Percentiles rank a stretch among this genome's conserved stretches.
Evolutionary conservation across 306 rosid genomes (phyloP).

Genomic region (Oemleria cerasiformis): DNA sequence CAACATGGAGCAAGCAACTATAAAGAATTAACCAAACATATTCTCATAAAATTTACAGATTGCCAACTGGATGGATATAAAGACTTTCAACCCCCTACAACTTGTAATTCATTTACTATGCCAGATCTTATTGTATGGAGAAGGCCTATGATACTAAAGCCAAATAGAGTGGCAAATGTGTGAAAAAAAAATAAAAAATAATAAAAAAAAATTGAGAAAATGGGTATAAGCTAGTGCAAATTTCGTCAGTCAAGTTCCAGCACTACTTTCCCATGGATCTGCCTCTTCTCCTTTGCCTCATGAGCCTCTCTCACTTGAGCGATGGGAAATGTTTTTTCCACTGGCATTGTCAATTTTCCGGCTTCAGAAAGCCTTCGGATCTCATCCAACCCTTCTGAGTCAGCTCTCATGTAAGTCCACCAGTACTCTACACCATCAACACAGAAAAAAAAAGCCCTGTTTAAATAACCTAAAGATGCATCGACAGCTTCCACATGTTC

Average conservation of each 20-base stretch:
- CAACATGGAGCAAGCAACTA: too few species aligned
- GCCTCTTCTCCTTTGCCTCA: constrained; percentile 70
- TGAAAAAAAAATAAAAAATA: too few species aligned
- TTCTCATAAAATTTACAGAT: constrained; percentile 25
- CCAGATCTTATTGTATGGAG: constrained; percentile 20
- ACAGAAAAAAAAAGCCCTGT: neutral
- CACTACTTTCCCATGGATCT: constrained; percentile 79
- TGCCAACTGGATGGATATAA: constrained; percentile 2
- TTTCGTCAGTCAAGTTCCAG: constrained; percentile 61
- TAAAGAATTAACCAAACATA: too few species aligned
- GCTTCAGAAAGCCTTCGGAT: constrained; percentile 71
- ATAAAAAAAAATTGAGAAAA: constrained; percentile 7
- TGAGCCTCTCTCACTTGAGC: constrained; percentile 86
- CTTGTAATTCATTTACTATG: constrained; percentile 7
- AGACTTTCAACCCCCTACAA: neutral
- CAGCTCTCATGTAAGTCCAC: constrained; percentile 93
- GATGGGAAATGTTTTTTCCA: constrained; percentile 78
- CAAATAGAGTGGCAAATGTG: neutral
- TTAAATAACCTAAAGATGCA: neutral
- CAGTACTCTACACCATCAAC: constrained; percentile 62
- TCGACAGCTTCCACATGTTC: neutral
- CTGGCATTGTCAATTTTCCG: constrained; percentile 79
- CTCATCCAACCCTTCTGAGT: constrained; percentile 75
- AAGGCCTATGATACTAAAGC: constrained; percentile 11
- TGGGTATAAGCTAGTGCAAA: constrained; percentile 14